Percentiles rank a stretch among this genome's conserved stretches.
phyloP scores from a whole-genome alignment of 208 protist genomes.

The Lotmaria passim region DNA sequence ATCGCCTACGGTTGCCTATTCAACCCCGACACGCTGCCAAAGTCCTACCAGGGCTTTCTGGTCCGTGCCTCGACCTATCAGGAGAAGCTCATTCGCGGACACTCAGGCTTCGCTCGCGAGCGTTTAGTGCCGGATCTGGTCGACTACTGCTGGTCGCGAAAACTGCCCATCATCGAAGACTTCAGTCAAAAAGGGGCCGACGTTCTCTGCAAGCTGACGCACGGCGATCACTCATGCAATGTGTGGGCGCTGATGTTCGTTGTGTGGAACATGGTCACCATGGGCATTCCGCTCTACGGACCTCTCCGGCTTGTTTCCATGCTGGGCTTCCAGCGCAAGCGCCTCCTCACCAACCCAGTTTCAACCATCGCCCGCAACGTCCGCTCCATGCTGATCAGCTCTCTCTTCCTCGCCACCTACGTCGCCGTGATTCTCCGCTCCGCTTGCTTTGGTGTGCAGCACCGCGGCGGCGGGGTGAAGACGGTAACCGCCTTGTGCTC shows the following conservation, averaged over 20 bases:
- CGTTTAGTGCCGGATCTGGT: conserved; percentile 71
- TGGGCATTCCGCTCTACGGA: conserved; percentile 81
- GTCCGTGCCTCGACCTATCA: conserved; percentile 65
- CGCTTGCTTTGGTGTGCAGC: conserved; percentile 66
- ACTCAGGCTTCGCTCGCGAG: conserved; percentile 65
- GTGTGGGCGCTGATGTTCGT: conserved; percentile 59
- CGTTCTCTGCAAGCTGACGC: conserved; percentile 50
- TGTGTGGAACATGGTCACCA: conserved; percentile 59
- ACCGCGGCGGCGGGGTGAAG: conserved; percentile 55
- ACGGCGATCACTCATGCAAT: conserved; percentile 79
- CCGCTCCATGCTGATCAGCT: conserved; percentile 63
- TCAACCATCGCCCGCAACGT: conserved; percentile 50
- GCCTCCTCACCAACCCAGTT: conserved; percentile 50
- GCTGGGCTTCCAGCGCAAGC: conserved; percentile 64
- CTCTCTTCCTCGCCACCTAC: conserved; percentile 85
- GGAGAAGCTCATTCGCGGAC: conserved; percentile 60
- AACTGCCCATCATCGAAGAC: conserved; percentile 34
- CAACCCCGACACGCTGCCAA: conserved; percentile 71
- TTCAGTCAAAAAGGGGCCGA: conserved; percentile 38
- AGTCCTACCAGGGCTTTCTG: conserved; percentile 79
- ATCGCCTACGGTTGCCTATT: conserved; percentile 82
- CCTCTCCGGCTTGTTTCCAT: conserved; percentile 71
- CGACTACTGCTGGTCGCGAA: conserved; percentile 48
- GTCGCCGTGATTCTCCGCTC: conserved; percentile 61
- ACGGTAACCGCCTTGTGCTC: conserved; percentile 53